Base-by-base conservation (phyloP, 2,329 filamentous ascomycete genomes). In the Talaromyces sp. region DNA sequence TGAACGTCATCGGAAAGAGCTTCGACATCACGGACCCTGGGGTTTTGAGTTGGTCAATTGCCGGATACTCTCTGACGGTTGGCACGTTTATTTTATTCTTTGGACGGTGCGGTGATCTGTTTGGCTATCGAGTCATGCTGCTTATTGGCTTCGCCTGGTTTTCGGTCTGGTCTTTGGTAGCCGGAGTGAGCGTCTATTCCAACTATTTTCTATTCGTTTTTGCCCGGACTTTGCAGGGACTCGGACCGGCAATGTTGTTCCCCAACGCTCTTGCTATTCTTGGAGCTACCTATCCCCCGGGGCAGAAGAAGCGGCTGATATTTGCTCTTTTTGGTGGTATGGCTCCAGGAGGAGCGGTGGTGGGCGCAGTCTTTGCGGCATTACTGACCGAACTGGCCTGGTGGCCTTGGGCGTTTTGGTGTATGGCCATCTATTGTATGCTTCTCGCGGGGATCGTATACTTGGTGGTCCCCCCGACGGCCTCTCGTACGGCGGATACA, bases 211-310 rank as follows among this genome's bases (percentile, higher is more conserved):
- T 81, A 11, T 83, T 83, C 63, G 75, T 81, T 59, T 72, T 79
- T 36, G 75, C 76, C n/a, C 76, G 83, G 5, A 81, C 79, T 0
- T 67, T 85, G 2, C 83, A 86, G 61, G 83, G 73, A 3, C 65
- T 76, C 6, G 87, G 86, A 0, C 82, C 84, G 0, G 84, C 85
- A 0, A 75, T 89, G 35, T 72, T 80, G 10, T 73, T 89, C 22
- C 86, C 87, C 0, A 89, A 87, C 61, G 84, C 77, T 0, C 70
- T 89, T 21, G 85, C 84, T 2, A 75, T 89, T 11, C 69, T 89
- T 0, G 85, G 84, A 2, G 74, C 75, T 0, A 77, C 80, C 0
- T 88, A 86, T 62, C 71, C 76, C 0, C 81, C 81, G 0, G 84
- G 85, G 0, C 73, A 70, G 54, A 76, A 79, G 59, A 87, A 87